Percentiles rank a stretch among this genome's conserved stretches.
Conservation (phyloP, 2,329 filamentous ascomycete species). For the Hypocrella siamensis region DNA sequence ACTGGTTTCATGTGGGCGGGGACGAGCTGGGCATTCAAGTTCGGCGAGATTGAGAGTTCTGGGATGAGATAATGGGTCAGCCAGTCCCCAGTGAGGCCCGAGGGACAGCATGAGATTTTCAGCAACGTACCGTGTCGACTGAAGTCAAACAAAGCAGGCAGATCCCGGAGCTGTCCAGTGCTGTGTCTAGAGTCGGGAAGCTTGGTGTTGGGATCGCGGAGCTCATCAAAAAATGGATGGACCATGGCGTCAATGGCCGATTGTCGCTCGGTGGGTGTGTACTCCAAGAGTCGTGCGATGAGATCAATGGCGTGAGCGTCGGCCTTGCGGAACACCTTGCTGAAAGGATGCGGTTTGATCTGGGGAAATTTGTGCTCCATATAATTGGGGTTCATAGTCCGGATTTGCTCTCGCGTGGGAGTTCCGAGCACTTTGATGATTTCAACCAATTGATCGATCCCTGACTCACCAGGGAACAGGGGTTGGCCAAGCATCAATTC, state of each 20-base stretch:
- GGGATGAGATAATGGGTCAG: constrained; percentile 1
- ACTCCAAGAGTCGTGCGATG: constrained; percentile 86
- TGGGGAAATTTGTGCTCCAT: constrained; percentile 99
- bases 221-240: constrained; percentile 95
- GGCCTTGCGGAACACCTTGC: constrained; percentile 97
- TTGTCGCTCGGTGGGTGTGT: constrained; percentile 90
- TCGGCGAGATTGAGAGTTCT: constrained; percentile 94
- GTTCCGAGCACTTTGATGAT: constrained; percentile 99
- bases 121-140: constrained; percentile 65
- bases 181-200: constrained; percentile 89
- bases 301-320: constrained; percentile 85
- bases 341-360: constrained; percentile 98
- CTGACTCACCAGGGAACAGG: constrained; percentile 93
- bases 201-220: constrained; percentile 79
- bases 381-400: constrained; percentile 99
- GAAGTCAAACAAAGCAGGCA: constrained; percentile 87
- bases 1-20: constrained; percentile 65
- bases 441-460: constrained; percentile 95
- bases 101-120: not conserved
- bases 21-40: constrained; percentile 76
- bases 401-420: constrained; percentile 91
- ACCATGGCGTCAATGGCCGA: constrained; percentile 94
- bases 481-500: constrained; percentile 98
- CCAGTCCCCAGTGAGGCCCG: not conserved
- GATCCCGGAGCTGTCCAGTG: constrained; percentile 61